Evolutionary conservation across 352 stramenopile genomes (phyloP).

Genomic region (Pythium periplocum): DNA sequence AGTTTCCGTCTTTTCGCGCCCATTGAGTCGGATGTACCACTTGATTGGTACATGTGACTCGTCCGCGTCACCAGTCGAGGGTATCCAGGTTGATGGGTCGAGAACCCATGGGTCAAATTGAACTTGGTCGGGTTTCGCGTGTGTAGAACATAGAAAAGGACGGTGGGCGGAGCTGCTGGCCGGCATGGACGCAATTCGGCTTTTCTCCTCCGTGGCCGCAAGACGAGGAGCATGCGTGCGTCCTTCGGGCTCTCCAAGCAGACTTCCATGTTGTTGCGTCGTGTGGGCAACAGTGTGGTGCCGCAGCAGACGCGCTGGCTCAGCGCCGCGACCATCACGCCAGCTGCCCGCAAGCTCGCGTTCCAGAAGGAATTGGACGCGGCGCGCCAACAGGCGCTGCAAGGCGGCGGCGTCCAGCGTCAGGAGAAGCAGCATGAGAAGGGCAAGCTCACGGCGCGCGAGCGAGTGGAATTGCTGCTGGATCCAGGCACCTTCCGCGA

Average conservation of each 20-base stretch:
- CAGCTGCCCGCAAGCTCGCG: constrained; percentile 55
- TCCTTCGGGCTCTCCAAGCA: too few relatives aligned
- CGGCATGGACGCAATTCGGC: too few relatives aligned
- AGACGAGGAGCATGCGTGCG: too few relatives aligned
- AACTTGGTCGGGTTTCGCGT: constrained; percentile 1
- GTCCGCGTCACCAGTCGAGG: too few relatives aligned
- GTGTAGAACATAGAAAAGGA: too few relatives aligned
- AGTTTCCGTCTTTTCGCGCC: too few relatives aligned
- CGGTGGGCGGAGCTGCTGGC: too few relatives aligned
- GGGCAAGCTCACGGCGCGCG: constrained; percentile 96
- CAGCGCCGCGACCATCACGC: constrained; percentile 39
- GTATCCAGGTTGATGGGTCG: too few relatives aligned
- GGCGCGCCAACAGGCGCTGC: constrained; percentile 62
- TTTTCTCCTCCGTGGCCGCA: too few relatives aligned
- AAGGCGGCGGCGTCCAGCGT: constrained; percentile 82
- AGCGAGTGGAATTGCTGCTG: constrained; percentile 94
- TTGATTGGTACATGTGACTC: too few relatives aligned
- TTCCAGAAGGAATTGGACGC: constrained; percentile 74
- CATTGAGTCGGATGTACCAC: too few relatives aligned
- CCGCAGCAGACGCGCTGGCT: constrained; percentile 33
- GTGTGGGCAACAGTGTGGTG: background rate
- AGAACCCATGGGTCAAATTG: constrained; percentile 15
- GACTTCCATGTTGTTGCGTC: too few relatives aligned
- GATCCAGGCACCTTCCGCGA: constrained; percentile 95
- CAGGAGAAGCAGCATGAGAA: constrained; percentile 92